Conservation (phyloP, 2,329 filamentous ascomycete genomes). For the Xylariaceae sp. region DNA sequence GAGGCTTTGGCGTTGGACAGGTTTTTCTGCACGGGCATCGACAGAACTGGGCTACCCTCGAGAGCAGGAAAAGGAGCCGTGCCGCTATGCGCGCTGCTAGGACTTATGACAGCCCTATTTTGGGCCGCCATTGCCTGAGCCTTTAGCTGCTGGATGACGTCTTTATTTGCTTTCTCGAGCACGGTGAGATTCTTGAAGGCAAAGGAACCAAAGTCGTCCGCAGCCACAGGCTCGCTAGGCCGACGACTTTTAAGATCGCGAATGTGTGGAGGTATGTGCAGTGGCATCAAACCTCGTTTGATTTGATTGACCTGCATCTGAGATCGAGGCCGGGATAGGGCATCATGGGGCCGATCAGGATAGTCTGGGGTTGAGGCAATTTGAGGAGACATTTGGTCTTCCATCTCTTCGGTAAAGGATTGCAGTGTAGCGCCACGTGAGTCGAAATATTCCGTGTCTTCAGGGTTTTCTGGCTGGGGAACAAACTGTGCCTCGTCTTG, state of each 20-base stretch:
- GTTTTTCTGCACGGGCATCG: constrained; percentile 80
- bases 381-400: constrained; percentile 84
- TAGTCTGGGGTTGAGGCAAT: constrained; percentile 77
- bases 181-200: constrained; percentile 97
- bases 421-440: constrained; percentile 88
- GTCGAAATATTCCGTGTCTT: constrained; percentile 99
- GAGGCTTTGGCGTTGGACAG: constrained; percentile 80
- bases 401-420: constrained; percentile 91
- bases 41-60: constrained; percentile 84
- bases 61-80: constrained; percentile 72
- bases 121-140: constrained; percentile 83
- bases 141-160: constrained; percentile 94
- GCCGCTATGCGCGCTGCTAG: constrained; percentile 49
- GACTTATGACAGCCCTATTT: constrained; percentile 58
- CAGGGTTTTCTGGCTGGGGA: constrained; percentile 88
- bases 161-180: constrained; percentile 97
- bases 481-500: constrained; percentile 97
- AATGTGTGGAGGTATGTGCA: constrained; percentile 96
- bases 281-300: constrained; percentile 90
- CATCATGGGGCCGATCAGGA: constrained; percentile 89
- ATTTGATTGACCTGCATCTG: constrained; percentile 77
- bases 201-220: constrained; percentile 96
- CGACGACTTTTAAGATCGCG: constrained; percentile 87
- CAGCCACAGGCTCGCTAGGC: constrained; percentile 85
- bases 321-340: constrained; percentile 84